Evolutionary conservation across 768 basidiomycete genomes (phyloP).

Genomic region (Tulasnella sp.): DNA sequence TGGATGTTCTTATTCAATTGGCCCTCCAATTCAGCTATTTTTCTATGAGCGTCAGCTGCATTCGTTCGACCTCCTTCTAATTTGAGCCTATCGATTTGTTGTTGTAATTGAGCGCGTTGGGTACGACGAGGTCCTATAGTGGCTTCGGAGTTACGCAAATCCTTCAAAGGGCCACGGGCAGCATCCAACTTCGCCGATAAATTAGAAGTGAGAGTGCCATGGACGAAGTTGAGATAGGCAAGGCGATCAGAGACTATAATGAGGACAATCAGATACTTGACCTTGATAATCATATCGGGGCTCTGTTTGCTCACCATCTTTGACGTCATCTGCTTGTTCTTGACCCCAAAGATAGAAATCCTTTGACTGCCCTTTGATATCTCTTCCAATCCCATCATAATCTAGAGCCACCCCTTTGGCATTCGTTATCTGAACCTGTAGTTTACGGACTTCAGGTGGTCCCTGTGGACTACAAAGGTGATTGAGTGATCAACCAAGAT

Average conservation of each 20-base stretch:
- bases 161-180: constrained; percentile 55
- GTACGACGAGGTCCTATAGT: constrained; percentile 48
- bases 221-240: constrained; percentile 67
- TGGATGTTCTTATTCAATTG: constrained; percentile 52
- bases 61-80: no score
- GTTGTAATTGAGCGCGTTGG: constrained; percentile 41
- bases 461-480: constrained; percentile 8
- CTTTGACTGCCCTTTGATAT: constrained; percentile 62
- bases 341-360: constrained; percentile 82
- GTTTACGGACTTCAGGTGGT: constrained; percentile 10
- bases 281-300: neutral
- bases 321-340: constrained; percentile 52
- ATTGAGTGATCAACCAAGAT: neutral
- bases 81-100: constrained; percentile 22
- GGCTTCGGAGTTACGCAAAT: constrained; percentile 56
- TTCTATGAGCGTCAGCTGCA: constrained; percentile 26
- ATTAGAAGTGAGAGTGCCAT: constrained; percentile 50
- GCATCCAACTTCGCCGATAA: constrained; percentile 50
- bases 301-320: constrained; percentile 26
- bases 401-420: constrained; percentile 70
- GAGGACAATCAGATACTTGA: neutral
- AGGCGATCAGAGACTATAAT: constrained; percentile 60
- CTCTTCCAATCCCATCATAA: constrained; percentile 50
- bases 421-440: constrained; percentile 67
- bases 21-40: constrained; percentile 53